A percentile compares a stretch with the other conserved stretches of the same genome.
These are phyloP conservation scores for Salvia sclarea DNA, from an alignment of 305 asterid species.

Conservation along the genomic window DNA sequence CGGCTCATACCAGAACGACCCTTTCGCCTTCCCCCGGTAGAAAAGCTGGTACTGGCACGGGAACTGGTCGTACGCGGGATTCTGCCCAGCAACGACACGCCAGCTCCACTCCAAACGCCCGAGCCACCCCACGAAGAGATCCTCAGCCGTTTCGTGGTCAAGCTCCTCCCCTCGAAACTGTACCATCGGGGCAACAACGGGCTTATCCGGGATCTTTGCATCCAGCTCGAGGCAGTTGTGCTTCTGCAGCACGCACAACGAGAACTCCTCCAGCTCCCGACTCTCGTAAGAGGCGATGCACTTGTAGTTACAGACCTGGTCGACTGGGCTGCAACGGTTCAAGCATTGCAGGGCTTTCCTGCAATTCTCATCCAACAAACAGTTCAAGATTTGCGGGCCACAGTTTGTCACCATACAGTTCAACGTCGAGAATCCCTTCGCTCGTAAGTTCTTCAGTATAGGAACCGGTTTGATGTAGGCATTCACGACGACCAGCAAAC, in stretches of 20 bases:
- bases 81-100: conserved; percentile 92
- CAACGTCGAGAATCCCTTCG: conserved; percentile 80
- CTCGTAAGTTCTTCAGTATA: conserved; percentile 67
- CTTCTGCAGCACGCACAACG: conserved; percentile 81
- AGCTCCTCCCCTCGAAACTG: conserved; percentile 57
- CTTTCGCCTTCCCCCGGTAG: conserved; percentile 83
- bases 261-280: conserved; percentile 70
- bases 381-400: conserved; percentile 75
- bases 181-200: conserved; percentile 58
- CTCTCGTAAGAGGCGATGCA: conserved; percentile 91
- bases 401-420: conserved; percentile 78
- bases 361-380: conserved; percentile 78
- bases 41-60: conserved; percentile 94
- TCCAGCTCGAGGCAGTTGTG: conserved; percentile 77
- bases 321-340: conserved; percentile 87
- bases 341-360: conserved; percentile 88
- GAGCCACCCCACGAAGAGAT: conserved; percentile 86
- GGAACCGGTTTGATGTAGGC: conserved; percentile 81
- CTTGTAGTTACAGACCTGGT: conserved; percentile 85
- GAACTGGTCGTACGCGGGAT: conserved; percentile 94
- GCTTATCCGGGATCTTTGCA: conserved; percentile 77
- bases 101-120: conserved; percentile 87
- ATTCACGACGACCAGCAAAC: conserved; percentile 70
- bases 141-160: conserved; percentile 74
- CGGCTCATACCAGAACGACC: conserved; percentile 95